phyloP scores from a whole-genome alignment of 306 rosid genomes.

The Calophaca sinica region DNA sequence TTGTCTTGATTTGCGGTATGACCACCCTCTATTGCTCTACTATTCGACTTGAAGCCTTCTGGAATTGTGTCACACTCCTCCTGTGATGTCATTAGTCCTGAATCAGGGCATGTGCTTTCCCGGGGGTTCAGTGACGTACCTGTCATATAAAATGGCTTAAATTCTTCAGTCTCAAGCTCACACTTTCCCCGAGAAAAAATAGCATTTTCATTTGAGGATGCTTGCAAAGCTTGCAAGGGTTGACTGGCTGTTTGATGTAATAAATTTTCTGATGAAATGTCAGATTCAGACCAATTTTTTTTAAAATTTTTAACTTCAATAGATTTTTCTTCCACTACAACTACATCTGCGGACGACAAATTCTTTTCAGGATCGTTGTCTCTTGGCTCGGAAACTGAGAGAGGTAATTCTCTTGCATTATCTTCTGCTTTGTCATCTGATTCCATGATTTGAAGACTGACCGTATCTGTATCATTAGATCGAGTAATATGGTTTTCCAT shows the following conservation, averaged over 20 bases:
- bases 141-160: conserved; percentile 55
- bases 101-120: conserved; percentile 49
- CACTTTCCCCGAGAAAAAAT: conserved; percentile 44
- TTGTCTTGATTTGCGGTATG: conserved; percentile 49
- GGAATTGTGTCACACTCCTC: conserved; percentile 48
- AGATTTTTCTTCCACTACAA: conserved; percentile 49
- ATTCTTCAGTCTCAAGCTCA: conserved; percentile 54
- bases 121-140: conserved; percentile 49
- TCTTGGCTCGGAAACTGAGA: conserved; percentile 49
- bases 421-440: conserved; percentile 47
- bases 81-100: conserved; percentile 40
- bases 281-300: conserved; percentile 45
- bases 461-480: conserved; percentile 39
- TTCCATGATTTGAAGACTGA: conserved; percentile 50
- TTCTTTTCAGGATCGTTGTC: conserved; percentile 41
- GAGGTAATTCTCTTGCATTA: conserved; percentile 45
- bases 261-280: conserved; percentile 47
- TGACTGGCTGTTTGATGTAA: conserved; percentile 50
- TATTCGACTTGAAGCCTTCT: conserved; percentile 53
- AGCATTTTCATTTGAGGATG: conserved; percentile 52
- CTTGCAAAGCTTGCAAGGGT: conserved; percentile 50
- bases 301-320: conserved; percentile 46
- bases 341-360: conserved; percentile 47
- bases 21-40: conserved; percentile 45
- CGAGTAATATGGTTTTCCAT: conserved; percentile 42